Conservation (phyloP, 305 asterid species). For the Rubia balearica region DNA sequence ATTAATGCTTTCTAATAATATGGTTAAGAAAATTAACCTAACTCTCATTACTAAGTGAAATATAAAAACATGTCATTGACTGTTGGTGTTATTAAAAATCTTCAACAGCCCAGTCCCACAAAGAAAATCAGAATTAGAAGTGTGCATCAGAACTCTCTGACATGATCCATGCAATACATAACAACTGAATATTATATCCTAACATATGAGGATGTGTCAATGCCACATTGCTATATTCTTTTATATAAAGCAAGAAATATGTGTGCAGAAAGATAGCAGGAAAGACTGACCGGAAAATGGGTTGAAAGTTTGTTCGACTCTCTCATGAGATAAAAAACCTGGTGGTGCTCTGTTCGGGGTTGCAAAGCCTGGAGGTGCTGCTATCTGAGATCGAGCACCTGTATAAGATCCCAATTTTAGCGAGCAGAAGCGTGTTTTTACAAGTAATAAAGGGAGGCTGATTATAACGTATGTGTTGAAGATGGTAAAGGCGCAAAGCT, state of each 20-base stretch:
- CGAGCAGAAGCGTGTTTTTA: background rate
- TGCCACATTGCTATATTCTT: background rate
- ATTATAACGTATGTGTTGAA: background rate
- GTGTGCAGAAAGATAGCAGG: background rate
- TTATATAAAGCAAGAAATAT: too few species aligned
- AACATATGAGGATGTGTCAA: background rate
- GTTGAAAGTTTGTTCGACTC: constrained; percentile 45
- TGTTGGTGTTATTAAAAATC: too few species aligned
- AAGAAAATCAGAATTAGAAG: too few species aligned
- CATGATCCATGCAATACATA: too few species aligned
- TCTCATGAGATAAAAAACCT: constrained; percentile 71
- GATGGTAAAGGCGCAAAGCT: background rate
- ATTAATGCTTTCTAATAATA: background rate
- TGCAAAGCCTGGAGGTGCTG: constrained; percentile 94
- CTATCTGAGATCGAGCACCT: constrained; percentile 41
- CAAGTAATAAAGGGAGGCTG: background rate
- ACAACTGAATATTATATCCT: background rate
- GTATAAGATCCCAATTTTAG: background rate
- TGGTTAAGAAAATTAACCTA: background rate
- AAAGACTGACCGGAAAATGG: constrained; percentile 42
- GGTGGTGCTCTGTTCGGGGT: constrained; percentile 79
- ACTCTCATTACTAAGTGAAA: background rate
- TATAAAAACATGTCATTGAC: too few species aligned
- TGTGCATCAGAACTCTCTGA: too few species aligned
- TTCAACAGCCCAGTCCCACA: too few species aligned